Evolutionary conservation across 768 basidiomycete species (phyloP).

Genomic region (Psilocybe cyanescens): DNA sequence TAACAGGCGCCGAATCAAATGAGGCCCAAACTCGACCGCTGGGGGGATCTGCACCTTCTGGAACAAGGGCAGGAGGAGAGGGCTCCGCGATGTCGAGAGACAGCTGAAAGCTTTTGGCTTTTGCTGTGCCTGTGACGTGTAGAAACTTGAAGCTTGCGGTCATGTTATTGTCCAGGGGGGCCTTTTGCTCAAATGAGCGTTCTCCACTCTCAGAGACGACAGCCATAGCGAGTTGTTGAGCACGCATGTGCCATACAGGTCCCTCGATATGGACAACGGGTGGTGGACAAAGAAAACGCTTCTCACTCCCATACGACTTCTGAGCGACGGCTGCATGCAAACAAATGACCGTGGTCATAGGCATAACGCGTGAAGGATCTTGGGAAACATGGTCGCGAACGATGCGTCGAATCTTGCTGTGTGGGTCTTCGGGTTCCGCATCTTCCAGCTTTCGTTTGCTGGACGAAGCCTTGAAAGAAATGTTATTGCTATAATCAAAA

Average conservation of each 20-base stretch:
- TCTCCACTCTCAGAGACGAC: conserved; percentile 85
- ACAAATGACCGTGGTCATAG: conserved; percentile 90
- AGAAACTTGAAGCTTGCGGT: conserved; percentile 90
- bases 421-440: conserved; percentile 63
- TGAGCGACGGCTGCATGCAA: conserved; percentile 93
- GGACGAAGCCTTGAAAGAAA: conserved; percentile 38
- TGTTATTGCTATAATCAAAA: background rate
- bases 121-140: conserved; percentile 86
- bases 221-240: conserved; percentile 83
- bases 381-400: conserved; percentile 82
- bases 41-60: conserved; percentile 48
- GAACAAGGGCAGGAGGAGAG: conserved; percentile 49
- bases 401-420: conserved; percentile 82
- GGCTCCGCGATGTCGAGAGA: conserved; percentile 86
- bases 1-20: conserved; percentile 90
- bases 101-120: conserved; percentile 88
- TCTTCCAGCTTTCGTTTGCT: conserved; percentile 81
- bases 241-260: conserved; percentile 82
- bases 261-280: conserved; percentile 93
- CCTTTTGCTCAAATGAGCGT: conserved; percentile 84
- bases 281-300: conserved; percentile 92
- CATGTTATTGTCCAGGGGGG: conserved; percentile 82
- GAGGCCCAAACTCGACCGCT: conserved; percentile 84
- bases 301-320: conserved; percentile 96
- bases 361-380: conserved; percentile 74